Evolutionary conservation across 768 basidiomycete genomes (phyloP).

Genomic region (Harrya chromipes): DNA sequence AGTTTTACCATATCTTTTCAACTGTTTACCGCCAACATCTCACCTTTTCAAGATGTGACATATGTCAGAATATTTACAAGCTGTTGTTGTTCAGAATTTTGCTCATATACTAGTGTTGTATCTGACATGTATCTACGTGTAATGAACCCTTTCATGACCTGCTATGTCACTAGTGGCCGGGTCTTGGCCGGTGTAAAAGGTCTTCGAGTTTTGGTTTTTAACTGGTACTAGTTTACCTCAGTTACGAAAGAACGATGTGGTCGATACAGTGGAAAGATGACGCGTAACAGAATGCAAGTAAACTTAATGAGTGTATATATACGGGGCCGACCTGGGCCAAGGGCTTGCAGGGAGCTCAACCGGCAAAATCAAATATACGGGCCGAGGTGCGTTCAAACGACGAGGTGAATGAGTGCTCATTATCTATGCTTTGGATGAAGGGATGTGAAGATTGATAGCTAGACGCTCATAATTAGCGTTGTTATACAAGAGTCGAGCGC

Average conservation of each 20-base stretch:
- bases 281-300: conserved; percentile 27
- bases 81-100: not conserved
- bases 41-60: conserved; percentile 19
- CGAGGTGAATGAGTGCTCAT: conserved; percentile 7
- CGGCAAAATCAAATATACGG: conserved; percentile 2
- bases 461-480: conserved; percentile 6
- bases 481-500: conserved; percentile 9
- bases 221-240: conserved; percentile 28
- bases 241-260: conserved; percentile 19
- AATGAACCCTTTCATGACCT: not conserved
- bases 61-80: not conserved
- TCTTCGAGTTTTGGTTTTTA: conserved; percentile 11
- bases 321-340: conserved; percentile 26
- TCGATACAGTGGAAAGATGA: conserved; percentile 34
- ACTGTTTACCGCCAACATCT: too few relatives aligned
- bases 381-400: conserved; percentile 5
- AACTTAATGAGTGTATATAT: conserved; percentile 38
- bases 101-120: conserved; percentile 4
- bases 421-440: conserved; percentile 69
- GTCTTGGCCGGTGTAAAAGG: not conserved
- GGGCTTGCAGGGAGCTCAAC: conserved; percentile 9
- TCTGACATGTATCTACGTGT: not conserved
- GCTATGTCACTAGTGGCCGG: not conserved
- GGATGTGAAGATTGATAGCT: conserved; percentile 91
- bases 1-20: conserved; percentile 25